Evolutionary conservation across 2,329 filamentous ascomycete genomes (phyloP).

Genomic region (Dissoconium aciculare): DNA sequence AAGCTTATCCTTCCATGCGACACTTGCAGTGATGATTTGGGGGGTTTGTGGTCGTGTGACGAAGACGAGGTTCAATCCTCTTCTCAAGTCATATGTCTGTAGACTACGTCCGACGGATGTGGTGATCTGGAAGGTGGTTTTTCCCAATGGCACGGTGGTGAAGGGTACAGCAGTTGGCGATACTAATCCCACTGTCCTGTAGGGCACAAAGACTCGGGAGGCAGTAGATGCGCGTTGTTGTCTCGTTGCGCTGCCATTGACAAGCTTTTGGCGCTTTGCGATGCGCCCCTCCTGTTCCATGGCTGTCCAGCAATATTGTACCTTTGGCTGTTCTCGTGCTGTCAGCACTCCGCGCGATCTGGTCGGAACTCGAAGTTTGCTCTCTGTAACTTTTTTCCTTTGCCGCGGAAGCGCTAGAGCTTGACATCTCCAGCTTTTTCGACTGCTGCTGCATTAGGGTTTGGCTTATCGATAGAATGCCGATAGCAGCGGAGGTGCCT

Average conservation of each 20-base stretch:
- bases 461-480: no score
- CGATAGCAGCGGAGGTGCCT: no score
- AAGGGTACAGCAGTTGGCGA: constrained; percentile 86
- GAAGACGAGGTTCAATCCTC: constrained; percentile 83
- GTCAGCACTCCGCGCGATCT: background rate
- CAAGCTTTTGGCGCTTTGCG: constrained; percentile 58
- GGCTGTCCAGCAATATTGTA: no score
- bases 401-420: no score
- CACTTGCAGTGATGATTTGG: constrained; percentile 67
- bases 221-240: constrained; percentile 12
- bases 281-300: constrained; percentile 11
- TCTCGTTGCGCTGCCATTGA: constrained; percentile 13
- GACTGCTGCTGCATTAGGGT: no score
- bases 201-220: constrained; percentile 85
- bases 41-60: constrained; percentile 84
- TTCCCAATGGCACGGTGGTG: constrained; percentile 73
- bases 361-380: background rate
- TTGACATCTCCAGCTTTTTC: no score
- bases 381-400: no score
- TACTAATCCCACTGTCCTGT: constrained; percentile 84
- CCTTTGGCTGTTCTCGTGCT: no score
- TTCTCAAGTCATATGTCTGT: constrained; percentile 88
- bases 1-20: constrained; percentile 72
- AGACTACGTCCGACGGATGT: constrained; percentile 81
- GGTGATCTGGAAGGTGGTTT: constrained; percentile 92